These are phyloP conservation scores for Cutaneotrichosporon arboriforme DNA, from an alignment of 1,284 basidiomycete species.

Conservation along the genomic window DNA sequence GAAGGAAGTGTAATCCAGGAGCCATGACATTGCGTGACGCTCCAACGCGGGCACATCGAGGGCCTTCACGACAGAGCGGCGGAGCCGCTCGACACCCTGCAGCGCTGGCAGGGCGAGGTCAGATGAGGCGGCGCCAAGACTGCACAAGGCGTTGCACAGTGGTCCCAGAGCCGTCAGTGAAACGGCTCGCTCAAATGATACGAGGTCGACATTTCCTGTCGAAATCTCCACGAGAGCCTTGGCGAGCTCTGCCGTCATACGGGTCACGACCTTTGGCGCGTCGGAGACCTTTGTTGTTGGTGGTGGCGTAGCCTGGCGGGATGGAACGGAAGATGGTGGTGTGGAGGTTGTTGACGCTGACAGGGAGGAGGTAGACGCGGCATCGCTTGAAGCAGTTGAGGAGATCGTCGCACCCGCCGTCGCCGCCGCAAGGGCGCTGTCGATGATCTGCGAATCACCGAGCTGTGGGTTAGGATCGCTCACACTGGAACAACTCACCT, in stretches of 20 bases:
- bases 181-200: not conserved
- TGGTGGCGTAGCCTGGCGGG: not conserved
- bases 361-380: not conserved
- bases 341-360: not conserved
- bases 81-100: constrained; percentile 20
- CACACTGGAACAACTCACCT: constrained; percentile 22
- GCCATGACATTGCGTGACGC: constrained; percentile 10
- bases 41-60: constrained; percentile 1
- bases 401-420: not conserved
- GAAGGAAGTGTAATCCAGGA: constrained; percentile 7
- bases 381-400: no score
- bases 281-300: not conserved
- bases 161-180: not conserved
- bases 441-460: constrained; percentile 29
- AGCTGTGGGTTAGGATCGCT: constrained; percentile 23
- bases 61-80: constrained; percentile 21
- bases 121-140: not conserved
- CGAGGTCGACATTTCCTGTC: not conserved
- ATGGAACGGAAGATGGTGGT: not conserved
- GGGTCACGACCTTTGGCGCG: not conserved
- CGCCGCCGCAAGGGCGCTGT: constrained; percentile 20
- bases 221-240: constrained; percentile 1
- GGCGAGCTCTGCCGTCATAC: not conserved
- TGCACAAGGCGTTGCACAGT: constrained; percentile 1
- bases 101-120: not conserved